phyloP scores from a whole-genome alignment of 331 rosid species.

The Arachis monticola region DNA sequence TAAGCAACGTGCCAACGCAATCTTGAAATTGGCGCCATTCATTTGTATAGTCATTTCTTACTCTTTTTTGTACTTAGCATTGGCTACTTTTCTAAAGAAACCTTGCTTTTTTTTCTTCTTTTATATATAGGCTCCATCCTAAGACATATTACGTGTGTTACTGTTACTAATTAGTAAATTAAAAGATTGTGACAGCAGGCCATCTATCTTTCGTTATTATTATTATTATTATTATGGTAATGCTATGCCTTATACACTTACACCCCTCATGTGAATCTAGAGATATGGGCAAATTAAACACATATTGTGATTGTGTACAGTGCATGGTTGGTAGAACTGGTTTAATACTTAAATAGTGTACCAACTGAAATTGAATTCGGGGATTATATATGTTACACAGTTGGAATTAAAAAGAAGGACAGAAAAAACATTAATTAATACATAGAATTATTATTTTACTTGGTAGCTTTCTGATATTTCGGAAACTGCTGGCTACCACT shows the following conservation, averaged over 20 bases:
- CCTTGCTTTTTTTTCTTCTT: neutral
- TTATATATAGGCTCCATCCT: neutral
- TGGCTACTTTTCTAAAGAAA: neutral
- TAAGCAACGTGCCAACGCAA: conserved; percentile 49
- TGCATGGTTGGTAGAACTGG: neutral
- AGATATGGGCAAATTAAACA: neutral
- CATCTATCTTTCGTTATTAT: too few species aligned
- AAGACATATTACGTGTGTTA: neutral
- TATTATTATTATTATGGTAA: too few species aligned
- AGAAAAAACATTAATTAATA: too few species aligned
- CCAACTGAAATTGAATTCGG: conserved; percentile 1
- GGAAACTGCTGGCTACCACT: conserved; percentile 1
- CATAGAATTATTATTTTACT: neutral
- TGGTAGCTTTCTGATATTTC: neutral
- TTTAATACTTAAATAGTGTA: neutral
- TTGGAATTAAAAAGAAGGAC: neutral
- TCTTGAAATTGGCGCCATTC: conserved; percentile 40
- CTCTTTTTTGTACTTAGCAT: neutral
- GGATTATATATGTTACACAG: neutral
- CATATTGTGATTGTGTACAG: neutral
- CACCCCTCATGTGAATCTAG: neutral
- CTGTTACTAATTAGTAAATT: neutral
- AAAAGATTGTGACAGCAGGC: neutral
- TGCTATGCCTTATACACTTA: neutral
- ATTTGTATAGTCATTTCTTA: neutral